phyloP scores from a whole-genome alignment of 257 asterid species.

The Marsdenia floribunda region DNA sequence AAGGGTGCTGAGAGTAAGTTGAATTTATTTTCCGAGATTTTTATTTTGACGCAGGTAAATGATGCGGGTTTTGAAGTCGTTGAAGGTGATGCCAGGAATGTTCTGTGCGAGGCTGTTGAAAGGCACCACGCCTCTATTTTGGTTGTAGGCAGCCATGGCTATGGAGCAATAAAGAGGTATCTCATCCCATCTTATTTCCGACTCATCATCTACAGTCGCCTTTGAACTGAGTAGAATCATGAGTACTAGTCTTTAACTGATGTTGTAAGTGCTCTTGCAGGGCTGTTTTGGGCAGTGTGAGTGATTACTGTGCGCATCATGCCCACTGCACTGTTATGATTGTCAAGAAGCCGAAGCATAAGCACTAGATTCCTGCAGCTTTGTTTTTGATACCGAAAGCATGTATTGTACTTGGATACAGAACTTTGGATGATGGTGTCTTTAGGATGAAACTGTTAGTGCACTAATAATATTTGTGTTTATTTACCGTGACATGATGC shows the following conservation, averaged over 20 bases:
- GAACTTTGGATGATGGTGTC: not conserved
- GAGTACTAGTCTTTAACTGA: not conserved
- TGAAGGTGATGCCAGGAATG: conserved; percentile 90
- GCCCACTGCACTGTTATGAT: conserved; percentile 51
- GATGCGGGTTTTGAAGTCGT: conserved; percentile 41
- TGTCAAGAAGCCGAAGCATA: conserved; percentile 42
- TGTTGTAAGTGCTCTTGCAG: conserved; percentile 19
- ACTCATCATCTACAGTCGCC: too few species aligned
- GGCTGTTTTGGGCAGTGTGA: conserved; percentile 48
- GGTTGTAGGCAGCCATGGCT: conserved; percentile 90
- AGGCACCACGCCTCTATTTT: conserved; percentile 66
- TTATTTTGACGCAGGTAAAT: conserved; percentile 38
- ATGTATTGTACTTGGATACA: not conserved
- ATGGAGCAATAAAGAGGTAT: conserved; percentile 91
- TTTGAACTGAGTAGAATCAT: too few species aligned
- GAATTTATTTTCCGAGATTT: not conserved
- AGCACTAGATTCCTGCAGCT: conserved; percentile 17
- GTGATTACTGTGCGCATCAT: conserved; percentile 48
- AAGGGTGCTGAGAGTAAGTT: too few species aligned
- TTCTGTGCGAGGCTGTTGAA: conserved; percentile 83
- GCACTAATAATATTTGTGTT: not conserved
- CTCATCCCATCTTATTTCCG: not conserved
- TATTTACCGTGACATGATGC: not conserved
- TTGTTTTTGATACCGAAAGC: not conserved
- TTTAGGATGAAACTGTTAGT: not conserved